Conservation (phyloP, 176 grass and related monocot genomes). For the Phoenix dactylifera region DNA sequence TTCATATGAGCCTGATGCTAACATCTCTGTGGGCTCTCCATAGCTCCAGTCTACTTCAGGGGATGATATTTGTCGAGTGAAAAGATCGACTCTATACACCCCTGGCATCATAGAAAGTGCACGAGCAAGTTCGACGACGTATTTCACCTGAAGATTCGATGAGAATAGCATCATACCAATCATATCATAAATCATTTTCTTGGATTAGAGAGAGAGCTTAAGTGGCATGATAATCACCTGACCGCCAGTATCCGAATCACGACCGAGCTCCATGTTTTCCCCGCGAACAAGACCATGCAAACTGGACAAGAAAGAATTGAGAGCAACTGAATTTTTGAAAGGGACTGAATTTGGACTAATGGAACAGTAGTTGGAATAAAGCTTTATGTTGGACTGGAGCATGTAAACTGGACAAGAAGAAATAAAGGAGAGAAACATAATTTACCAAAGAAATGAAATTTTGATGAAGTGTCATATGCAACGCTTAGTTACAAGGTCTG, state of each 20-base stretch:
- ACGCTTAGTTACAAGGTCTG: no score
- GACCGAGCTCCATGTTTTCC: constrained; percentile 84
- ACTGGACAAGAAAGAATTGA: constrained; percentile 25
- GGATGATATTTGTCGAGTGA: constrained; percentile 59
- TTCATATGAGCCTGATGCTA: constrained; percentile 28
- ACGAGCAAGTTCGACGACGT: constrained; percentile 76
- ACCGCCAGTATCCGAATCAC: constrained; percentile 81
- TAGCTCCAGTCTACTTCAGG: constrained; percentile 73
- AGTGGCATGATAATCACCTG: constrained; percentile 32
- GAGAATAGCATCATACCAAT: no score
- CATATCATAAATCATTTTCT: no score
- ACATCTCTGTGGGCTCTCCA: constrained; percentile 69
- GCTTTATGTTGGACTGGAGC: no score
- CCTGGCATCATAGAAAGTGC: constrained; percentile 68
- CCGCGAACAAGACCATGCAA: constrained; percentile 84
- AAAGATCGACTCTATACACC: constrained; percentile 64
- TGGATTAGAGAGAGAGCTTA: no score
- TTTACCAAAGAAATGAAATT: no score
- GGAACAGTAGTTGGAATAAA: no score
- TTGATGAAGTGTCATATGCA: no score
- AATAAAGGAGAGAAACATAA: no score
- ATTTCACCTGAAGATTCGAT: constrained; percentile 48
- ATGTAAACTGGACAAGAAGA: no score
- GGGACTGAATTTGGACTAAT: no score
- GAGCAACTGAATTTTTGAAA: no score